Percentiles rank a stretch among this genome's conserved stretches.
phyloP scores from a whole-genome alignment of 2,329 filamentous ascomycete species.

The Paracamarosporium sp. region DNA sequence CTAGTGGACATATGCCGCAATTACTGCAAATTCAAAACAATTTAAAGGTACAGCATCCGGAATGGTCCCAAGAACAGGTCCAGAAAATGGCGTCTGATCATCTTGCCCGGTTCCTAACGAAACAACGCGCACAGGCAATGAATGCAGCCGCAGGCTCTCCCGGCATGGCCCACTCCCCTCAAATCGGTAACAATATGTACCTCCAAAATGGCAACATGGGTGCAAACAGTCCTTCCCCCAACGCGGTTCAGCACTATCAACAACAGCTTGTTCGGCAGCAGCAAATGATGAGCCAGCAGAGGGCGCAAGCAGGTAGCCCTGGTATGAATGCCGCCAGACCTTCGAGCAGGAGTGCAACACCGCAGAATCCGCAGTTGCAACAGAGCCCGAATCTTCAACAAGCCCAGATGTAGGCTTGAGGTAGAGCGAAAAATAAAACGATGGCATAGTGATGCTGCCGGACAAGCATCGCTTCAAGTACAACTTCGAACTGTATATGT shows the following conservation, averaged over 20 bases:
- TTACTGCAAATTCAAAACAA: slow-evolving; percentile 40
- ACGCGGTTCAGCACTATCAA: slow-evolving; percentile 45
- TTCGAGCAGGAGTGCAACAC: slow-evolving; percentile 47
- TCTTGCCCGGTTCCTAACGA: slow-evolving; percentile 38
- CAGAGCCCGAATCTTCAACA: slow-evolving; percentile 36
- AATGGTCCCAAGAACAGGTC: slow-evolving; percentile 43
- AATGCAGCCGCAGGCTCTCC: slow-evolving; percentile 44
- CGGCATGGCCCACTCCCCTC: slow-evolving; percentile 38
- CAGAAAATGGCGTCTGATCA: slow-evolving; percentile 43
- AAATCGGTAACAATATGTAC: slow-evolving; percentile 44
- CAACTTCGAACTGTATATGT: slow-evolving; percentile 8
- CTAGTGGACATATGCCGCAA: slow-evolving; percentile 43
- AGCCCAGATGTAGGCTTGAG: slow-evolving; percentile 27
- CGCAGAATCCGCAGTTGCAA: slow-evolving; percentile 43
- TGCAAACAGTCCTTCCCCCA: slow-evolving; percentile 38
- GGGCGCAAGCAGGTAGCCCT: slow-evolving; percentile 39
- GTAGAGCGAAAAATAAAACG: neutral
- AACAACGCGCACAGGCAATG: slow-evolving; percentile 45
- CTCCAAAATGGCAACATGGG: slow-evolving; percentile 36
- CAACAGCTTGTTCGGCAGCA: slow-evolving; percentile 47
- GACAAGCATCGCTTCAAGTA: slow-evolving; percentile 3
- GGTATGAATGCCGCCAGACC: slow-evolving; percentile 35
- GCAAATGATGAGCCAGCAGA: slow-evolving; percentile 44
- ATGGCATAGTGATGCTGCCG: slow-evolving; percentile 3
- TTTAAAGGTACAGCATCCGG: slow-evolving; percentile 43